phyloP scores from a whole-genome alignment of 768 basidiomycete genomes.

The Xerocomus potaroensis region DNA sequence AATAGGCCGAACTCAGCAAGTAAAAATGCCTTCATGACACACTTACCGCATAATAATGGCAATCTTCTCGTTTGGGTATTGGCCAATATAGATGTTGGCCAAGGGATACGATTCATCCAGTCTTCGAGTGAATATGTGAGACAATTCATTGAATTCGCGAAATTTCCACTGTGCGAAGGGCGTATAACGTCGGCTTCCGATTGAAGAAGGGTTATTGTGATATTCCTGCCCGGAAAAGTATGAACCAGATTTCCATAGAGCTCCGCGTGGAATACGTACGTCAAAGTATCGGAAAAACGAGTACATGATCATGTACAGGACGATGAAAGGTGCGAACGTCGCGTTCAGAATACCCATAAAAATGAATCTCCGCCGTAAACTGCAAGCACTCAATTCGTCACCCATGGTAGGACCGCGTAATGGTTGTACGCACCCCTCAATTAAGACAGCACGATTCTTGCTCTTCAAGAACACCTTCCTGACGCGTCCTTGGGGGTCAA shows the following conservation, averaged over 20 bases:
- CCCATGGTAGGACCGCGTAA: neutral
- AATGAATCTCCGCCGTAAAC: slow-evolving; percentile 80
- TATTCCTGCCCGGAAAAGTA: slow-evolving; percentile 73
- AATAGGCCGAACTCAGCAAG: slow-evolving; percentile 1
- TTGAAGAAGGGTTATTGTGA: slow-evolving; percentile 95
- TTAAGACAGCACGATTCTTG: slow-evolving; percentile 69
- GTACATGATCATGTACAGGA: slow-evolving; percentile 93
- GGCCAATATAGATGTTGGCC: slow-evolving; percentile 94
- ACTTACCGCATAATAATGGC: slow-evolving; percentile 84
- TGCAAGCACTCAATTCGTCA: slow-evolving; percentile 29
- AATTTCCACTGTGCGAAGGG: slow-evolving; percentile 98
- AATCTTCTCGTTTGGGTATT: slow-evolving; percentile 94
- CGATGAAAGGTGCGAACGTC: slow-evolving; percentile 94
- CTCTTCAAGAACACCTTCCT: slow-evolving; percentile 88
- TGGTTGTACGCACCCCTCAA: slow-evolving; percentile 65
- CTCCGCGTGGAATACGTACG: slow-evolving; percentile 42
- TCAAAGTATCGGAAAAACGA: slow-evolving; percentile 99
- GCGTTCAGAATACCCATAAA: slow-evolving; percentile 98
- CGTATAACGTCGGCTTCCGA: slow-evolving; percentile 89
- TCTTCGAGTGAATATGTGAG: slow-evolving; percentile 84
- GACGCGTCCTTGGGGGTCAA: slow-evolving; percentile 86
- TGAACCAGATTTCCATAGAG: neutral
- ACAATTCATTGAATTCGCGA: slow-evolving; percentile 96
- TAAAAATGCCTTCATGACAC: neutral
- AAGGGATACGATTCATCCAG: slow-evolving; percentile 85